These are phyloP conservation scores for Agastache rugosa DNA, from an alignment of 257 asterid genomes.

Conservation along the genomic window DNA sequence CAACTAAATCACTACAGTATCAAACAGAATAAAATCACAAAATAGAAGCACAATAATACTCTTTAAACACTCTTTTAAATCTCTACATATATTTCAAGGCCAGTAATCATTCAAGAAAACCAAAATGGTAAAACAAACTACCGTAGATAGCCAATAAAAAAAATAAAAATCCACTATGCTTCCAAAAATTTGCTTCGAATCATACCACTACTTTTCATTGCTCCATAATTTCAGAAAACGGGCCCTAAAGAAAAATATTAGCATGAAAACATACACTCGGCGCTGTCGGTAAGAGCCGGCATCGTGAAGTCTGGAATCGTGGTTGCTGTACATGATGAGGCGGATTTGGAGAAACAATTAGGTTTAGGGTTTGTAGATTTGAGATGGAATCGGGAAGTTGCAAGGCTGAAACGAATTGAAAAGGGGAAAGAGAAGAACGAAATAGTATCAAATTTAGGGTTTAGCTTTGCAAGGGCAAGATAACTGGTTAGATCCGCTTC, in stretches of 20 bases:
- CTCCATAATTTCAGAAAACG: slow-evolving; percentile 2
- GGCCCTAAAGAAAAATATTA: not conserved
- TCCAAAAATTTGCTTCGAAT: too few relatives aligned
- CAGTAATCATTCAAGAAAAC: not conserved
- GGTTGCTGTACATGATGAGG: slow-evolving; percentile 54
- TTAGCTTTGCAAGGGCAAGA: not conserved
- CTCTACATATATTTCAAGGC: not conserved
- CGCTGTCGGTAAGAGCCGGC: slow-evolving; percentile 81
- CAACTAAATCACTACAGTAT: slow-evolving; percentile 67
- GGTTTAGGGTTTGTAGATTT: slow-evolving; percentile 43
- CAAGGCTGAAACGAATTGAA: not conserved
- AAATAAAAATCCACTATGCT: too few relatives aligned
- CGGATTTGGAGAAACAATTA: slow-evolving; percentile 20
- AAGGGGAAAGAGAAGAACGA: not conserved
- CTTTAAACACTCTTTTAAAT: not conserved
- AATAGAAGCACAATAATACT: slow-evolving; percentile 17
- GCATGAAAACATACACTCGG: slow-evolving; percentile 60
- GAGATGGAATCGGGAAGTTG: slow-evolving; percentile 19
- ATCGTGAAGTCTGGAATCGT: slow-evolving; percentile 74
- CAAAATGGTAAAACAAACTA: not conserved
- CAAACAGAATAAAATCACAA: slow-evolving; percentile 22
- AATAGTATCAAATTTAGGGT: slow-evolving; percentile 24
- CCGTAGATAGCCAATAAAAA: not conserved
- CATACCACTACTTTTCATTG: not conserved
- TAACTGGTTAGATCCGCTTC: not conserved